phyloP scores from a whole-genome alignment of 2,329 filamentous ascomycete genomes.

The Sphaerulina musiva region DNA sequence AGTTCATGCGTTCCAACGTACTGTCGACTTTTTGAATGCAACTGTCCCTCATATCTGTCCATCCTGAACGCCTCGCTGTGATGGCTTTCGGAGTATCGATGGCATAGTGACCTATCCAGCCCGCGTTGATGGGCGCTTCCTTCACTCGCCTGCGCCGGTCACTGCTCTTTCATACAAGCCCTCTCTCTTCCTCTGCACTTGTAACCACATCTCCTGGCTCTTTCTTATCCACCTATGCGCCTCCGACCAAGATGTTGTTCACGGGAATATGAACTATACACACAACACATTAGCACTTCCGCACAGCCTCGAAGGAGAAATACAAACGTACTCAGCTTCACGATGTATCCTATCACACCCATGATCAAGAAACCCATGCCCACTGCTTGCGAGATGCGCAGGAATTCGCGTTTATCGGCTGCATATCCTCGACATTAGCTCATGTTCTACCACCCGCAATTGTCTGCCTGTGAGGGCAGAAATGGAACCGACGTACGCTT shows the following conservation, averaged over 20 bases:
- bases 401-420: constrained; percentile 55
- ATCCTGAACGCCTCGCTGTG: constrained; percentile 18
- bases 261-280: constrained; percentile 59
- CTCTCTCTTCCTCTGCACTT: background rate
- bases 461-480: background rate
- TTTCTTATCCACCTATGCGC: constrained; percentile 45
- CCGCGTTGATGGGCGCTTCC: background rate
- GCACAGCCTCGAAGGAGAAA: background rate
- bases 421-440: background rate
- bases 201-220: background rate
- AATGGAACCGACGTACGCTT: constrained; percentile 36
- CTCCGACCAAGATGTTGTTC: constrained; percentile 63
- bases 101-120: background rate
- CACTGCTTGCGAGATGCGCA: constrained; percentile 58
- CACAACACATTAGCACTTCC: background rate
- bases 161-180: background rate
- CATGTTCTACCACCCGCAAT: background rate
- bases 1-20: background rate
- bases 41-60: background rate
- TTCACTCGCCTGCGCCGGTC: background rate
- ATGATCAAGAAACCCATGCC: constrained; percentile 65
- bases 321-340: constrained; percentile 56
- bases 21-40: background rate
- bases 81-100: background rate
- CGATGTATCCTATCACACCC: constrained; percentile 63